Conservation (phyloP, 371 early-diverging fungal species). For the Rhizomucor pusillus region DNA sequence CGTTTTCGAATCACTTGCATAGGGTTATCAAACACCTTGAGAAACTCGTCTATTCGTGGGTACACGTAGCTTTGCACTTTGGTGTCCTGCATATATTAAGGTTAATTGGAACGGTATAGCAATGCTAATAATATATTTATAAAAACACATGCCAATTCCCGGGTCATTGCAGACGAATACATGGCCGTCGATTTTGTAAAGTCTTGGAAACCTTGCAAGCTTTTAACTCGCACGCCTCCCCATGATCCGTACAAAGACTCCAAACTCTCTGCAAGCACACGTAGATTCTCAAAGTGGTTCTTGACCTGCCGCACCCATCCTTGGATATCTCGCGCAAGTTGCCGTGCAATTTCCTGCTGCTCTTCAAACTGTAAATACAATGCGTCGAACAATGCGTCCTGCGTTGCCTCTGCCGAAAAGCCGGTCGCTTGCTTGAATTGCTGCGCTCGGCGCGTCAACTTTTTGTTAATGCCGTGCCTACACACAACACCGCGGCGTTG, state of each 20-base stretch:
- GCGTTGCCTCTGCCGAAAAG: constrained; percentile 44
- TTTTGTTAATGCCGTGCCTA: constrained; percentile 77
- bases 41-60: constrained; percentile 57
- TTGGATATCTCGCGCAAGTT: constrained; percentile 54
- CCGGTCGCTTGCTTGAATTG: constrained; percentile 32
- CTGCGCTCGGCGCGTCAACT: constrained; percentile 52
- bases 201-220: constrained; percentile 27
- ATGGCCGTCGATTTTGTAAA: constrained; percentile 25
- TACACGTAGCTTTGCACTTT: constrained; percentile 43
- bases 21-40: constrained; percentile 67
- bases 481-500: not conserved
- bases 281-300: constrained; percentile 59
- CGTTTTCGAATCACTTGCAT: constrained; percentile 74
- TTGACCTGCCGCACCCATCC: constrained; percentile 55
- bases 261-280: constrained; percentile 51
- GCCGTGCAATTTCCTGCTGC: constrained; percentile 51
- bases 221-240: constrained; percentile 42
- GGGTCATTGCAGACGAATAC: constrained; percentile 26
- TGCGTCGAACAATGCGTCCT: constrained; percentile 58
- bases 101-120: too few species aligned
- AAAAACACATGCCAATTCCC: constrained; percentile 32
- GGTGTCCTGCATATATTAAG: constrained; percentile 15
- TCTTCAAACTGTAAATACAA: constrained; percentile 59
- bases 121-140: not conserved
- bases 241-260: constrained; percentile 57